These are phyloP conservation scores for Rhizopogon vesiculosus DNA, from an alignment of 768 basidiomycete genomes.

Conservation along the genomic window DNA sequence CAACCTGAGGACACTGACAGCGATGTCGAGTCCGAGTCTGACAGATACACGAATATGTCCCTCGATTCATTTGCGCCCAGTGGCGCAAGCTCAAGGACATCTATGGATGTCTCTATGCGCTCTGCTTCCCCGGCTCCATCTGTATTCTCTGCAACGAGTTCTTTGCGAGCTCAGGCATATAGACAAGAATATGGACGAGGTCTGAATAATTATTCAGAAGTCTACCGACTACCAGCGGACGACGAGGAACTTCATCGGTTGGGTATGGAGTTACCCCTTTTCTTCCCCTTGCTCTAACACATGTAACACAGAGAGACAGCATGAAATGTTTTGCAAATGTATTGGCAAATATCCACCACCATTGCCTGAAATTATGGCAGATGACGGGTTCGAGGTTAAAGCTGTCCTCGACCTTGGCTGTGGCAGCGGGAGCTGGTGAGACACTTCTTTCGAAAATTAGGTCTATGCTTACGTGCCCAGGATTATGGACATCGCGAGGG, in stretches of 20 bases:
- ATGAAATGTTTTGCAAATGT: constrained; percentile 55
- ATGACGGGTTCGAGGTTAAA: constrained; percentile 56
- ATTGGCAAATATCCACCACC: constrained; percentile 67
- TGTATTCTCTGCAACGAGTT: constrained; percentile 63
- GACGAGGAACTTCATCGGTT: constrained; percentile 71
- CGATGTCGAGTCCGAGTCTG: constrained; percentile 42
- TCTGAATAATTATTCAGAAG: constrained; percentile 74
- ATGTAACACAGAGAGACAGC: constrained; percentile 52
- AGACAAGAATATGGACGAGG: constrained; percentile 64
- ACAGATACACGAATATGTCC: constrained; percentile 38
- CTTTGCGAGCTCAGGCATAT: constrained; percentile 53
- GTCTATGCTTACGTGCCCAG: constrained; percentile 31
- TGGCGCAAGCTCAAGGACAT: constrained; percentile 47
- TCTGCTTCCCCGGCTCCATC: constrained; percentile 66
- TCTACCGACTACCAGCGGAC: constrained; percentile 76
- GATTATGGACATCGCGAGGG: constrained; percentile 71
- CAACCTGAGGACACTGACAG: constrained; percentile 35
- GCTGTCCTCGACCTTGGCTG: constrained; percentile 72
- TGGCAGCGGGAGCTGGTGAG: constrained; percentile 74
- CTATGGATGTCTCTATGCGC: constrained; percentile 55
- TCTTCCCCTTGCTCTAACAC: constrained; percentile 9
- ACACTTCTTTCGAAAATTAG: not conserved
- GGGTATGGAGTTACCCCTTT: constrained; percentile 33
- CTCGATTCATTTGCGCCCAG: constrained; percentile 35
- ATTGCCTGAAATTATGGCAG: constrained; percentile 53